phyloP scores from a whole-genome alignment of 73 alveolate genomes.

The Loxodes magnus region DNA sequence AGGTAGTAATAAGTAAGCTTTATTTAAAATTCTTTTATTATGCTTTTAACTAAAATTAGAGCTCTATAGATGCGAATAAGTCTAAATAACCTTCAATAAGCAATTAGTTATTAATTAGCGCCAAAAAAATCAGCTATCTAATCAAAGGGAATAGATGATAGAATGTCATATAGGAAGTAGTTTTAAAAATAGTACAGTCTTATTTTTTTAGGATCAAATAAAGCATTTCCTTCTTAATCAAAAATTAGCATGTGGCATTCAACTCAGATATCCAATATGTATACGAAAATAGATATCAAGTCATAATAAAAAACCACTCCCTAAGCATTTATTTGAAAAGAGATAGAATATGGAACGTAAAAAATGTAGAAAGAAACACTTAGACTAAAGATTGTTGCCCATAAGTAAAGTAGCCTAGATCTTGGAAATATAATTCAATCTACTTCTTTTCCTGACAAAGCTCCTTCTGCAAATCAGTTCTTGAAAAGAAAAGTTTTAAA shows the following conservation, averaged over 20 bases:
- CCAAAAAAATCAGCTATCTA: conserved; percentile 11
- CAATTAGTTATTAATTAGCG: not conserved
- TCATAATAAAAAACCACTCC: conserved; percentile 6
- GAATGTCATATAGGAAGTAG: conserved; percentile 15
- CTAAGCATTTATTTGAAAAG: conserved; percentile 23
- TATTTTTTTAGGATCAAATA: not conserved
- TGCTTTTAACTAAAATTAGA: conserved; percentile 2
- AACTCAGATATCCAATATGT: conserved; percentile 14
- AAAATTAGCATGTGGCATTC: conserved; percentile 12
- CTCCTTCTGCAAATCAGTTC: no score
- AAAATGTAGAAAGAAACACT: conserved; percentile 12
- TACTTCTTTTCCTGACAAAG: not conserved
- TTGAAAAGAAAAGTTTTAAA: no score
- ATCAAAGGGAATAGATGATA: conserved; percentile 42
- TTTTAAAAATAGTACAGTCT: conserved; percentile 6
- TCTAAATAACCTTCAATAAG: conserved; percentile 21
- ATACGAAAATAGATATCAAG: conserved; percentile 4
- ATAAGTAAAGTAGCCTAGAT: conserved; percentile 5
- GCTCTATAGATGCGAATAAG: conserved; percentile 23
- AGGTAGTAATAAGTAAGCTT: conserved; percentile 11
- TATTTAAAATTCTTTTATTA: conserved; percentile 18
- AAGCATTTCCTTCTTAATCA: not conserved
- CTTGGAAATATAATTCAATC: not conserved
- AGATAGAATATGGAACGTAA: conserved; percentile 39
- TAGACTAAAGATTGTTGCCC: conserved; percentile 7